Base-by-base conservation (phyloP, 768 basidiomycete species). In the Tylopilus vinaceipallidus region DNA sequence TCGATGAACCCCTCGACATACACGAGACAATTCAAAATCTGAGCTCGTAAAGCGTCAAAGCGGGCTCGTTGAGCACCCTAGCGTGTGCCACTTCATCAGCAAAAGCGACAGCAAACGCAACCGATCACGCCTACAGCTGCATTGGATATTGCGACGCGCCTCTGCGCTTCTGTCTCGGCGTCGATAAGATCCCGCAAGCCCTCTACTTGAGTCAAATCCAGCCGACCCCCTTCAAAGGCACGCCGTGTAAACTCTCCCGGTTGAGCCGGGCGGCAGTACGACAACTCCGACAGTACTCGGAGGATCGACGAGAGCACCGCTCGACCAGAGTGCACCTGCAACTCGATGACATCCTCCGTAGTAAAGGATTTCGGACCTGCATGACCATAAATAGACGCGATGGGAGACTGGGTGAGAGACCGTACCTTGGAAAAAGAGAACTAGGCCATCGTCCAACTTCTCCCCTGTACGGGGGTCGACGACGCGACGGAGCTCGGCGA, bases 201-300 rank as follows among this genome's bases (percentile, higher is more conserved):
- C 62, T 95, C 93, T 1, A 91, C 91, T 68, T 95, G 87, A 0
- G 91, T 92, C 47, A 95, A 69, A 61, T 94, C 92, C 45, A 95
- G 71, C 36, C 90, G 77, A 0, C 93, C 93, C 17, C 80, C 84
- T 23, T 84, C 71, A 54, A 91, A 90, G 0, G 92, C 91, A 37
- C 88, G 83, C 23, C 85, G 78, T 13, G 93, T 94, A 60, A 95
- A 95, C 68, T 95, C 93, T 24, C 93, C 93, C 2, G 86, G 81
- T 59, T 86, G 84, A 2, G 93, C 93, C 6, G 86, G 86, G 4
- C 93, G 82, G 43, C 83, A 82, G 48, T 72, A 79, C 0, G 84
- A 80, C 9, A 92, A 49, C 16, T 65, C 66, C 11, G 83, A 77
- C 2, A 95, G 74, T 3, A 86, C 81, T 2, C 67, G 63, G 17